phyloP scores from a whole-genome alignment of 208 protist species.

The Trypanosoma scelopori region DNA sequence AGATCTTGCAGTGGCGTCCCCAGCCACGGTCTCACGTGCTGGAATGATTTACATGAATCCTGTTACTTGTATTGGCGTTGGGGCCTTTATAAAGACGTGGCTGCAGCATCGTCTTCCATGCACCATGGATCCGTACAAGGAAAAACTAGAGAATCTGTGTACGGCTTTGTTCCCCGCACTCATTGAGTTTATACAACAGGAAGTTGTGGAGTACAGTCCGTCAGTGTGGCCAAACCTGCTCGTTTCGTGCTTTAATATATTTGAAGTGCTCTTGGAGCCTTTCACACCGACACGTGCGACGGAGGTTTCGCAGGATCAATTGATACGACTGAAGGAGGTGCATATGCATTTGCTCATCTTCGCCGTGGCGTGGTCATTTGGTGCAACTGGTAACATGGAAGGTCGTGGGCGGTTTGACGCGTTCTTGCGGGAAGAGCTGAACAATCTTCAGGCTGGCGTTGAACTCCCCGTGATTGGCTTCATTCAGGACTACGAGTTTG shows the following conservation, averaged over 20 bases:
- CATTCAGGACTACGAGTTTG: conserved; percentile 96
- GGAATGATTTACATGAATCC: conserved; percentile 99
- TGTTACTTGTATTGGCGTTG: conserved; percentile 80
- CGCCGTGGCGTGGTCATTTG: conserved; percentile 96
- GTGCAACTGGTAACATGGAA: conserved; percentile 91
- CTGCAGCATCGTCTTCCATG: conserved; percentile 76
- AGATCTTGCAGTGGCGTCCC: conserved; percentile 96
- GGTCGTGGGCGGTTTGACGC: conserved; percentile 94
- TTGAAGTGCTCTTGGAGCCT: conserved; percentile 87
- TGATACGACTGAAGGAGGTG: conserved; percentile 75
- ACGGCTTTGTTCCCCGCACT: conserved; percentile 82
- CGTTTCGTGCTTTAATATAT: conserved; percentile 93
- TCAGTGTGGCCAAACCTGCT: conserved; percentile 96
- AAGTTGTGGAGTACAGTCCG: conserved; percentile 92
- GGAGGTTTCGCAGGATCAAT: conserved; percentile 79
- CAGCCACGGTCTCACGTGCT: conserved; percentile 97
- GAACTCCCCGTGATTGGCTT: conserved; percentile 89
- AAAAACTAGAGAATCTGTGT: conserved; percentile 87
- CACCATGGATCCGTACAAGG: conserved; percentile 85
- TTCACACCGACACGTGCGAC: conserved; percentile 81
- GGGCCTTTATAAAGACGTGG: conserved; percentile 84
- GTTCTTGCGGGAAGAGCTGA: conserved; percentile 89
- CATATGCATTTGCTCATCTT: conserved; percentile 95
- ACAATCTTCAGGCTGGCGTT: conserved; percentile 57
- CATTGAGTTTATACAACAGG: conserved; percentile 92